Conservation (phyloP, 2,329 filamentous ascomycete species). For the Scedosporium apiospermum region DNA sequence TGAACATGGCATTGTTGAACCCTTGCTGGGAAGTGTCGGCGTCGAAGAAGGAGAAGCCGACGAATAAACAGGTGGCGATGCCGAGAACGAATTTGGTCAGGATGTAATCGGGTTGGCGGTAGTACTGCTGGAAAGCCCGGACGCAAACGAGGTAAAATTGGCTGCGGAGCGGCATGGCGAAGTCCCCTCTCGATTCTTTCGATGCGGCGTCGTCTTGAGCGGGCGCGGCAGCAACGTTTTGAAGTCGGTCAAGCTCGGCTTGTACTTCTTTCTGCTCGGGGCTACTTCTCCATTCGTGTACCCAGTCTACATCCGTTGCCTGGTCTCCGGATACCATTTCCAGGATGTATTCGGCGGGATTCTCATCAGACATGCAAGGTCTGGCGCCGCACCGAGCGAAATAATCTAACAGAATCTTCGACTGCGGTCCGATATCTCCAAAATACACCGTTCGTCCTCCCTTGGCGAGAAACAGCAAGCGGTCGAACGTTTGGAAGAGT, state of each 20-base stretch:
- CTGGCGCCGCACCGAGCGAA: slow-evolving; percentile 53
- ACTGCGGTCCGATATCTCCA: slow-evolving; percentile 44
- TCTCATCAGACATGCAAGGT: slow-evolving; percentile 43
- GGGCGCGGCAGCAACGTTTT: slow-evolving; percentile 4
- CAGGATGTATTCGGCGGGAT: slow-evolving; percentile 62
- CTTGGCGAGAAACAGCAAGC: slow-evolving; percentile 43
- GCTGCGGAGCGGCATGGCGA: slow-evolving; percentile 18
- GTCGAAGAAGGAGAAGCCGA: slow-evolving; percentile 59
- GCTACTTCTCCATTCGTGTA: slow-evolving; percentile 31
- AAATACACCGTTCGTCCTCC: slow-evolving; percentile 50
- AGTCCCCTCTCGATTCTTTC: slow-evolving; percentile 11
- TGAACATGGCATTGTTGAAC: slow-evolving; percentile 62
- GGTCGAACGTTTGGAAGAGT: slow-evolving; percentile 38
- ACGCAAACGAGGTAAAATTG: slow-evolving; percentile 26
- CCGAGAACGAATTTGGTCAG: slow-evolving; percentile 40
- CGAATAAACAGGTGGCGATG: slow-evolving; percentile 41
- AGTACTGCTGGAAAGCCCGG: slow-evolving; percentile 23
- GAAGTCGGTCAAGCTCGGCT: slow-evolving; percentile 16
- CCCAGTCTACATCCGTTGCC: slow-evolving; percentile 37
- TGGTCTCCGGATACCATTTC: slow-evolving; percentile 24
- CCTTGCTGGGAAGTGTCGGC: slow-evolving; percentile 51
- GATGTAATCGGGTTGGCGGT: slow-evolving; percentile 44
- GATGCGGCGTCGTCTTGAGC: slow-evolving; percentile 16
- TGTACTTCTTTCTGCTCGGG: slow-evolving; percentile 24
- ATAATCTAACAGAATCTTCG: slow-evolving; percentile 39